Evolutionary conservation across 352 stramenopile species (phyloP).

Genomic region (Phytophthora capsici): DNA sequence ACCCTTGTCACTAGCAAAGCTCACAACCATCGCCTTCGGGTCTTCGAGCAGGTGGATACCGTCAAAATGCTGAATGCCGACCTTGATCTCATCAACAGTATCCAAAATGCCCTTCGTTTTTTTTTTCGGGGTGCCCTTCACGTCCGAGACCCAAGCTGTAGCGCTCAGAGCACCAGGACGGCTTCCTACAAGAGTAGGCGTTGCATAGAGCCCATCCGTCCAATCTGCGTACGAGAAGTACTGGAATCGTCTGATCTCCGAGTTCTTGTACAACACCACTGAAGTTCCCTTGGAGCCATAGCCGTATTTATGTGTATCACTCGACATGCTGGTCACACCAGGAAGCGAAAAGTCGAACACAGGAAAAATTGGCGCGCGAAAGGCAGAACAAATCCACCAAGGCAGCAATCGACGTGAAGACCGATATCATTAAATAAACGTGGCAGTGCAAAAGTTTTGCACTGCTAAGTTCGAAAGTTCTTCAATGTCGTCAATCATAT

Average conservation of each 20-base stretch:
- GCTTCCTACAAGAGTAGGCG: slow-evolving; percentile 90
- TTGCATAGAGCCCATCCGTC: slow-evolving; percentile 97
- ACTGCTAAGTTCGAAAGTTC: slow-evolving; percentile 89
- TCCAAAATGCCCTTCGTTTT: slow-evolving; percentile 76
- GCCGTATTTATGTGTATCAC: slow-evolving; percentile 98
- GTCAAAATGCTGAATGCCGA: slow-evolving; percentile 72
- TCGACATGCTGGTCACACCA: slow-evolving; percentile 97
- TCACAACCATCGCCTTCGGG: slow-evolving; percentile 83
- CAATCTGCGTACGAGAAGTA: slow-evolving; percentile 97
- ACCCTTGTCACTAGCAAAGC: slow-evolving; percentile 63
- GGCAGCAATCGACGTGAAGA: slow-evolving; percentile 98
- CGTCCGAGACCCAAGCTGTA: slow-evolving; percentile 80
- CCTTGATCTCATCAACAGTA: slow-evolving; percentile 80
- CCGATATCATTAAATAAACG: slow-evolving; percentile 92
- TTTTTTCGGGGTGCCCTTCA: slow-evolving; percentile 74
- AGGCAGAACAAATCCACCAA: slow-evolving; percentile 96
- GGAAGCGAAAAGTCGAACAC: slow-evolving; percentile 95
- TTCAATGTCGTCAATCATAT: slow-evolving; percentile 96
- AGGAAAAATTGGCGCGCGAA: slow-evolving; percentile 85
- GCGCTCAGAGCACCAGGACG: slow-evolving; percentile 82
- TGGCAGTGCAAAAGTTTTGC: too few relatives aligned
- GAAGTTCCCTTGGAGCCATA: slow-evolving; percentile 97
- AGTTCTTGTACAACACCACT: slow-evolving; percentile 94
- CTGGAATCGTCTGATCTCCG: slow-evolving; percentile 91
- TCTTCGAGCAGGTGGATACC: slow-evolving; percentile 81